Conservation (phyloP, 129 eudicot genomes). For the Tagetes erecta region DNA sequence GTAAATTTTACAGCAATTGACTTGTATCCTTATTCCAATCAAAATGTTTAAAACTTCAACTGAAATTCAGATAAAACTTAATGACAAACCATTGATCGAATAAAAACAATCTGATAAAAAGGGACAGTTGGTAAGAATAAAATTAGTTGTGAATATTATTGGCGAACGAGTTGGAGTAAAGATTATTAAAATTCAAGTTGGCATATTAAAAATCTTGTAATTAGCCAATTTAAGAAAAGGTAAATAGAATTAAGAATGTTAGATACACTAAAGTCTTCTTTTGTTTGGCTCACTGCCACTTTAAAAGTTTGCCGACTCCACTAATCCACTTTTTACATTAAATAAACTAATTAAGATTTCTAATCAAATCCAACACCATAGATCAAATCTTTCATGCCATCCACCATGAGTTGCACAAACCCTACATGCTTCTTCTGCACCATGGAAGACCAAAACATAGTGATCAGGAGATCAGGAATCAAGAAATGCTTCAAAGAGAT, state of each 20-base stretch:
- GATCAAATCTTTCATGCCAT: conserved; percentile 22
- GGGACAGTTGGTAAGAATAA: no score
- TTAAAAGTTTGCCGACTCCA: conserved; percentile 48
- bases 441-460: conserved; percentile 62
- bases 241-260: conserved; percentile 11
- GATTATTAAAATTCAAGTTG: no score
- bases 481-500: conserved; percentile 52
- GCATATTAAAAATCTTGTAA: neutral
- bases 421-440: conserved; percentile 79
- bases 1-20: no score
- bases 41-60: no score
- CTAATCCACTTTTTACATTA: conserved; percentile 29
- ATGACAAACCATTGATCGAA: no score
- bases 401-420: conserved; percentile 47
- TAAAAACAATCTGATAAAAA: no score
- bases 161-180: no score
- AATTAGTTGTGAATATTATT: no score
- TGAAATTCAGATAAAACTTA: no score
- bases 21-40: no score
- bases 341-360: neutral
- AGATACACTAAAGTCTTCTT: conserved; percentile 39
- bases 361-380: conserved; percentile 34
- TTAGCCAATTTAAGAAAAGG: neutral
- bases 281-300: conserved; percentile 45
- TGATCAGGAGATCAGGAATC: conserved; percentile 44